Percentiles rank a stretch among this genome's conserved stretches.
These are phyloP conservation scores for Typha latifolia DNA, from an alignment of 176 grass and related monocot species.

Conservation along the genomic window DNA sequence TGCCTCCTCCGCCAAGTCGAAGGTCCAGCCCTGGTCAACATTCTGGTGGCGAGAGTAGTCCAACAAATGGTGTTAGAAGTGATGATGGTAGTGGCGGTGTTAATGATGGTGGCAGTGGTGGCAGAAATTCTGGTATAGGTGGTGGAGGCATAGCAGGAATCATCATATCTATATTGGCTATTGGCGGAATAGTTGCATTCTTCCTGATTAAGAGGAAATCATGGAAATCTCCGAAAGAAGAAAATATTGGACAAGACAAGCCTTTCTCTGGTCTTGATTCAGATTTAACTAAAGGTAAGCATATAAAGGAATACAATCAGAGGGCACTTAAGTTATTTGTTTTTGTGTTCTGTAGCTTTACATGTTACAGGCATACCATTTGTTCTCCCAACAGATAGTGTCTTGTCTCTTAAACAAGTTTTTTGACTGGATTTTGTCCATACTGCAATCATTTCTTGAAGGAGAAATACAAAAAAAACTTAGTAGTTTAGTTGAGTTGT, in stretches of 20 bases:
- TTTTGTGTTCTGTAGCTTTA: no score
- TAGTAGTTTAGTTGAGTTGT: no score
- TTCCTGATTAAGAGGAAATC: slow-evolving; percentile 67
- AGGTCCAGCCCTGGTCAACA: slow-evolving; percentile 44
- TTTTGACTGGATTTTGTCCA: no score
- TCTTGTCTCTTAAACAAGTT: no score
- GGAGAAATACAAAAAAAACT: no score
- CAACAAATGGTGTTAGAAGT: slow-evolving; percentile 23
- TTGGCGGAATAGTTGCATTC: slow-evolving; percentile 62
- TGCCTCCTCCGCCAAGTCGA: slow-evolving; percentile 59
- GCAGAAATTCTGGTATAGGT: slow-evolving; percentile 57
- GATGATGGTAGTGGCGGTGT: slow-evolving; percentile 52
- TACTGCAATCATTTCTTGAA: no score
- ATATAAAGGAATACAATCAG: neutral
- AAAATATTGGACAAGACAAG: slow-evolving; percentile 61
- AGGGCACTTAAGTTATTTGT: no score
- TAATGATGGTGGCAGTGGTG: slow-evolving; percentile 28
- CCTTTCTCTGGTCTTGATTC: slow-evolving; percentile 58
- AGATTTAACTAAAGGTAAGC: slow-evolving; percentile 66
- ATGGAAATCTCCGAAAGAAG: slow-evolving; percentile 28
- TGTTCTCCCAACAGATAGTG: no score
- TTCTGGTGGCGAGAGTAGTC: slow-evolving; percentile 25
- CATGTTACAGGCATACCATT: no score
- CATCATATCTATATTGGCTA: slow-evolving; percentile 63
- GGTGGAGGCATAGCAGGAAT: slow-evolving; percentile 78